Base-by-base conservation (phyloP, 2,329 filamentous ascomycete species). In the Colletotrichum filicis region DNA sequence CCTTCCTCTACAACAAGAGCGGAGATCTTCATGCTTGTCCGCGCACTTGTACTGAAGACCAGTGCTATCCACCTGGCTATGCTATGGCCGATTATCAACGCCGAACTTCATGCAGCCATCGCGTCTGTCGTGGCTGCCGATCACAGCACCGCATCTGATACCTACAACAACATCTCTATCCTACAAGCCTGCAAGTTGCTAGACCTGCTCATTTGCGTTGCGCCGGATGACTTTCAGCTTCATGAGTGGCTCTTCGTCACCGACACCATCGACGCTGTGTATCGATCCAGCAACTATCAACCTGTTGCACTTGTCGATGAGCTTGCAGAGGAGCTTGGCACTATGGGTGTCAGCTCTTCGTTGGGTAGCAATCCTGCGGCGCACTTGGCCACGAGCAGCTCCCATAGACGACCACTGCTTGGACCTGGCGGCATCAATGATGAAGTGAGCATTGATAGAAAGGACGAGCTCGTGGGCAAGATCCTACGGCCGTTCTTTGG, bases 191-290 rank as follows among this genome's bases (percentile, higher is more conserved):
- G 95, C 84, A 99, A 98, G 80, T 88, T 99, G 3, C 88, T 99
- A 4, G 97, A 99, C 79, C 87, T 95, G 24, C 87, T 99, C n/a
- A 89, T 98, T 16, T 92, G 95, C 56, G 87, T 95, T 8, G 93
- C 94, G 5, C 96, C 95, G 0, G 97, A 99, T 77, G 97, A 99
- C 81, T 99, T 98, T 83, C 97, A 98, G 82, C 89, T 98, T n/a
- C 93, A 97, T 78, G 95, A 98, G 85, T 99, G 97, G 97, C 90
- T 98, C 4, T 99, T 98, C 82, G 92, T 99, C 68, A 97, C 95
- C 1, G 97, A 99, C 82, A 98, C 96, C 16, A 95, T 98, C 75
- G 97, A 99, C 78, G 95, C 97, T 1, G 94, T 99, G 42, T 97
- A 99, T 82, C 92, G 94, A 14, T 92, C 94, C 0, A 84, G 90